A percentile compares a stretch with the other conserved stretches of the same genome.
Conservation (phyloP, 2,329 filamentous ascomycete genomes). For the Tolypocladium cylindrosporum region DNA sequence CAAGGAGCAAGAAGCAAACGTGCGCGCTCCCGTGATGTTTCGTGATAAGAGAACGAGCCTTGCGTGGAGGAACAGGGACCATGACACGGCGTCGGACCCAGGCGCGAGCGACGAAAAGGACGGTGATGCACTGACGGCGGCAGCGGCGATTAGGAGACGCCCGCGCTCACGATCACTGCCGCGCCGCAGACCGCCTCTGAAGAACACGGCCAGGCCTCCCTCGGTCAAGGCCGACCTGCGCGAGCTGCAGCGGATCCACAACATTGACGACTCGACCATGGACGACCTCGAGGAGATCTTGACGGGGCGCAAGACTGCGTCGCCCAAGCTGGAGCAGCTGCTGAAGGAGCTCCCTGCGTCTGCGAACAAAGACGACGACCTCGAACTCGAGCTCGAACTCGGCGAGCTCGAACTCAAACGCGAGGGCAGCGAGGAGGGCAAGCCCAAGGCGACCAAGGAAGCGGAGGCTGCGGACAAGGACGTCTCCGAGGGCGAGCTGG, state of each 20-base stretch:
- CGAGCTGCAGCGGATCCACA: conserved; percentile 40
- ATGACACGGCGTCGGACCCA: conserved; percentile 22
- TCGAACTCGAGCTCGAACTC: neutral
- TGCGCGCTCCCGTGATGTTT: conserved; percentile 10
- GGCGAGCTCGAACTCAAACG: conserved; percentile 9
- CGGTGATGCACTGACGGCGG: conserved; percentile 5
- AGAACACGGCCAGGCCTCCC: conserved; percentile 43
- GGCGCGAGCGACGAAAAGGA: conserved; percentile 16
- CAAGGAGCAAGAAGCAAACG: conserved; percentile 2
- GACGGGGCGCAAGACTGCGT: conserved; percentile 21
- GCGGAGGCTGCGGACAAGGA: conserved; percentile 10
- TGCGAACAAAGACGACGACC: conserved; percentile 8
- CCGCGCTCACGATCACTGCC: conserved; percentile 28
- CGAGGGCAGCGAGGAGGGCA: conserved; percentile 9
- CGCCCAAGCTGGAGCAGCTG: conserved; percentile 13
- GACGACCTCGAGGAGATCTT: conserved; percentile 46
- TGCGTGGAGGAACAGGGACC: conserved; percentile 12
- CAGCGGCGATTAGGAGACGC: conserved; percentile 15
- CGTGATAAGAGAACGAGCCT: conserved; percentile 15
- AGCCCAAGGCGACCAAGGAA: neutral
- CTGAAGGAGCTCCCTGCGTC: conserved; percentile 12
- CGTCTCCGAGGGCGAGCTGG: conserved; percentile 28
- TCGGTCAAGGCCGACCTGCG: conserved; percentile 46
- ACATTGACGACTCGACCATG: conserved; percentile 50
- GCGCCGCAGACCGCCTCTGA: conserved; percentile 33